phyloP scores from a whole-genome alignment of 305 asterid genomes.

The Withania somnifera region DNA sequence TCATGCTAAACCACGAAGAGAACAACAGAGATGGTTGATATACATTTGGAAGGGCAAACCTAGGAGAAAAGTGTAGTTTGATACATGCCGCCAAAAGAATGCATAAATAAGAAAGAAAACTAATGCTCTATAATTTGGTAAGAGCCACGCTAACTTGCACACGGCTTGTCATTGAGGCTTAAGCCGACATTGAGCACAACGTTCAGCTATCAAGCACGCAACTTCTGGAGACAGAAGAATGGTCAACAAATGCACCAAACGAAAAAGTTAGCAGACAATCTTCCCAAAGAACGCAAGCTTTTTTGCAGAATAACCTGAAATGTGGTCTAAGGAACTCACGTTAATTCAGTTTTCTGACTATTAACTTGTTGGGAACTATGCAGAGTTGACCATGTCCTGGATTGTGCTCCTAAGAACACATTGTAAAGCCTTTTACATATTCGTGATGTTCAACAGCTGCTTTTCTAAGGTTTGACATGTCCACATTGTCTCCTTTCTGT shows the following conservation, averaged over 20 bases:
- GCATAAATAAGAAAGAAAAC: background rate
- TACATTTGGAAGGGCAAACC: background rate
- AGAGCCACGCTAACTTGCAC: background rate
- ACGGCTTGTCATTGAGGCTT: background rate
- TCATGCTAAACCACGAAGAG: background rate
- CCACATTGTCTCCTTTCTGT: constrained; percentile 18
- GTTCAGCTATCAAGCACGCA: background rate
- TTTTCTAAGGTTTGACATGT: constrained; percentile 19
- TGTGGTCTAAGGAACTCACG: background rate
- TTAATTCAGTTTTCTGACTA: background rate
- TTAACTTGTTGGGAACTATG: constrained; percentile 39
- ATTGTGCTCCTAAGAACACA: constrained; percentile 77
- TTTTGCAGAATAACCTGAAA: background rate
- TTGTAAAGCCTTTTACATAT: constrained; percentile 48
- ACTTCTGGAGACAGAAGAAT: background rate
- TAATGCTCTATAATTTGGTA: background rate
- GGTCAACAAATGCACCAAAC: background rate
- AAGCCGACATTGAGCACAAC: background rate
- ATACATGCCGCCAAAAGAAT: background rate
- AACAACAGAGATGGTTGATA: background rate
- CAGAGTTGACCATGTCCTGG: constrained; percentile 79
- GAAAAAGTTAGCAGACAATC: background rate
- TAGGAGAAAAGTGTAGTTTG: background rate
- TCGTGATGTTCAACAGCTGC: constrained; percentile 48
- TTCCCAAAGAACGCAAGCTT: background rate